Conservation (phyloP, 768 basidiomycete species). For the Boletus patriciae region DNA sequence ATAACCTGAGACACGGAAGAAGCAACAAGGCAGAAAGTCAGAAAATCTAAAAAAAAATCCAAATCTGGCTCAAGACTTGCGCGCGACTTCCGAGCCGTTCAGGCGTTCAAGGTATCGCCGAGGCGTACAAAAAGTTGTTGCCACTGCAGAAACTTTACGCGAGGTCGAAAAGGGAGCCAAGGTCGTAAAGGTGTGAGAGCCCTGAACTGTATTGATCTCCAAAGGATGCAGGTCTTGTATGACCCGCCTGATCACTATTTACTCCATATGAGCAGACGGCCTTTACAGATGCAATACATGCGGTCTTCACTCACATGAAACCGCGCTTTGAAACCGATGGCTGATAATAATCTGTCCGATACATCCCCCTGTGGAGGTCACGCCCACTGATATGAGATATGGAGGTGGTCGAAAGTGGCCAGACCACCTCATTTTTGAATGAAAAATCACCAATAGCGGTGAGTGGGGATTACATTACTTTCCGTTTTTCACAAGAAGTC, state of each 20-base stretch:
- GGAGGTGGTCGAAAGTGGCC: constrained; percentile 1
- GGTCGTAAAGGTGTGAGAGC: neutral
- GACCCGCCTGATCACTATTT: constrained; percentile 6
- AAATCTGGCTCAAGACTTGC: constrained; percentile 5
- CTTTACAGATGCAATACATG: neutral
- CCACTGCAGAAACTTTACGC: constrained; percentile 8
- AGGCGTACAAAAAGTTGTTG: constrained; percentile 6
- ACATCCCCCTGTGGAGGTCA: constrained; percentile 2
- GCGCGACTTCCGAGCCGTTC: neutral
- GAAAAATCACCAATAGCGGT: constrained; percentile 26
- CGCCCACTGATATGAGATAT: constrained; percentile 18
- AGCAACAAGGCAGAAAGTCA: neutral
- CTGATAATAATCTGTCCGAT: constrained; percentile 7
- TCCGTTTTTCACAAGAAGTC: constrained; percentile 15
- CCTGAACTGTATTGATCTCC: neutral
- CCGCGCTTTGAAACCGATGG: constrained; percentile 8
- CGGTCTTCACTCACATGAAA: constrained; percentile 10
- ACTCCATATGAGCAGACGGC: constrained; percentile 7
- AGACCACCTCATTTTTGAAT: constrained; percentile 21
- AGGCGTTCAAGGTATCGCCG: constrained; percentile 16
- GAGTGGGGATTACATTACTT: constrained; percentile 6
- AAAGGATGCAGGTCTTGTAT: neutral
- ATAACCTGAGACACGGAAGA: constrained; percentile 4
- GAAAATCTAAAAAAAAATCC: constrained; percentile 8
- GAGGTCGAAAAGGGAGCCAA: constrained; percentile 1